Evolutionary conservation across 768 basidiomycete species (phyloP), one percentile per base, ranked within the genome.

Genomic region (Hemileccinum impolitum): DNA sequence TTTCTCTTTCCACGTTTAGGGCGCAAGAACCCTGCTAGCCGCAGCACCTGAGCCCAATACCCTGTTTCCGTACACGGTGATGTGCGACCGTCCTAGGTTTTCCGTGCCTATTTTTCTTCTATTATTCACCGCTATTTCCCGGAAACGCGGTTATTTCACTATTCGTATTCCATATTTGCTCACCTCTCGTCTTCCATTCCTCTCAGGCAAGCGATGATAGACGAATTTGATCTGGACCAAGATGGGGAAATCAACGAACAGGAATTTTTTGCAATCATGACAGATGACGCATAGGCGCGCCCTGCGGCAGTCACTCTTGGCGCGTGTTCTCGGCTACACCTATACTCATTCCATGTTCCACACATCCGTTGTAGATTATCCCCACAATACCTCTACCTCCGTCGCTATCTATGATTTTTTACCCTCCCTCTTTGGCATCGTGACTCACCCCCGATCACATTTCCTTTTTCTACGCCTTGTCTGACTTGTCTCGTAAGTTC

Each of bases 201-300:
- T 51, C 58, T 34, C 58, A 97, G 95, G 57, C 94, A 97, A 83
- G 96, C 96, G 19, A 99, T 99, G 96, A 99, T 99, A 63, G 96
- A 99, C 61, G 96, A 99, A 71, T 99, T 99, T 64, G 96, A 99
- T 69, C 82, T 99, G 21, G 96, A 99, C 72, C 87, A 93, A 66
- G 96, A 99, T 57, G 94, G 94, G 25, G 95, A 95, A 73, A 98
- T 98, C 67, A 94, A 84, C 63, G 88, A 94, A 65, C 84, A 90
- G 63, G 96, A 99, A 69, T 98, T 99, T 73, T 84, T 94, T 59
- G 87, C 90, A 38, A 95, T 97, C 67, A 94, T 97, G 94, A 90
- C 90, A 19, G 94, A 96, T 70, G 93, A 95, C 52, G 76, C 85
- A 65, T 90, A 72, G 23, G 42, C 35, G 43, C 21, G 26, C 17